Conservation (phyloP, 73 alveolate genomes). For the Paramecium caudatum region DNA sequence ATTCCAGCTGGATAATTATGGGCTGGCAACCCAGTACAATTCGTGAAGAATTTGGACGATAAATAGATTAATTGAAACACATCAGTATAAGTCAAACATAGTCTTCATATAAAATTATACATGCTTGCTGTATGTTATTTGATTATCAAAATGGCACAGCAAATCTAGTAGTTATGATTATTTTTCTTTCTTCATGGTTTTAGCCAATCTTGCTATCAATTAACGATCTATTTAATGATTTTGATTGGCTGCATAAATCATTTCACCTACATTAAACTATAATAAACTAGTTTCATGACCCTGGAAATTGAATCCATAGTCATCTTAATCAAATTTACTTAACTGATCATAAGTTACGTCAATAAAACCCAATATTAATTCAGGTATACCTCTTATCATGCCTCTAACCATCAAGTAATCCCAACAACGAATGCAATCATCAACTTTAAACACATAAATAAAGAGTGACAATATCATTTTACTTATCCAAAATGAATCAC, state of each 20-base stretch:
- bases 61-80: conserved; percentile 37
- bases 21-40: conserved; percentile 93
- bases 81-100: conserved; percentile 32
- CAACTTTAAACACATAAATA: conserved; percentile 19
- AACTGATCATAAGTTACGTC: not conserved
- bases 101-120: conserved; percentile 31
- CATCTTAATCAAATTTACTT: not conserved
- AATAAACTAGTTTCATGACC: not conserved
- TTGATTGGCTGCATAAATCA: conserved; percentile 8
- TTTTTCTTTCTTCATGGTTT: not conserved
- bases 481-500: conserved; percentile 58
- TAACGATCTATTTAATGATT: not conserved
- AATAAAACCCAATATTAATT: conserved; percentile 40
- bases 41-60: conserved; percentile 78
- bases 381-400: conserved; percentile 56
- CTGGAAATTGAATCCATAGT: conserved; percentile 43
- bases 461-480: conserved; percentile 54
- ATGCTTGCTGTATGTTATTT: not conserved
- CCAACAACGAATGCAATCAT: conserved; percentile 51
- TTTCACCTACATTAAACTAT: conserved; percentile 33
- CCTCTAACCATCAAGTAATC: conserved; percentile 52
- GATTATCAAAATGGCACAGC: not conserved
- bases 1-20: conserved; percentile 93
- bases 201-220: conserved; percentile 17
- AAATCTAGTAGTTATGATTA: conserved; percentile 18